Evolutionary conservation across 1,284 basidiomycete genomes (phyloP).

Genomic region (Polyporus tsugae): DNA sequence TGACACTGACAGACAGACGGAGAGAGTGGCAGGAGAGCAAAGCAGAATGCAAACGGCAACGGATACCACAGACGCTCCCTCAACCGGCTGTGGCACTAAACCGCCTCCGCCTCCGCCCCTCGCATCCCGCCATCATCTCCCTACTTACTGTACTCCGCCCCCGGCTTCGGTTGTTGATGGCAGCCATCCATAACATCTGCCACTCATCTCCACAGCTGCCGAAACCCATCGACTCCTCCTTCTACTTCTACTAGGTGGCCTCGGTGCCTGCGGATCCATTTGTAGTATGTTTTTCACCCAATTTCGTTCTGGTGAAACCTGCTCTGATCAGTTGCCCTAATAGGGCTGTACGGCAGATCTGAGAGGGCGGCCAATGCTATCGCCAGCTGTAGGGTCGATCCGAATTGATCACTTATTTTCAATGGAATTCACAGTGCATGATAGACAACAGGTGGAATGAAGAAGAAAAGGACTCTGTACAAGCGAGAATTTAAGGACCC

Average conservation of each 20-base stretch:
- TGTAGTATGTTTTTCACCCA: neutral
- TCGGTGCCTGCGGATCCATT: neutral
- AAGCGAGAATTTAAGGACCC: neutral
- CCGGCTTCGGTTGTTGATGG: neutral
- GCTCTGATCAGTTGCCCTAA: neutral
- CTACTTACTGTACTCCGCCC: neutral
- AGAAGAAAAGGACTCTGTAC: neutral
- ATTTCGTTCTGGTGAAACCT: neutral
- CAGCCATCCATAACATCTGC: neutral
- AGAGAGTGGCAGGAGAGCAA: slow-evolving; percentile 3
- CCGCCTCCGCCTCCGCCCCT: neutral
- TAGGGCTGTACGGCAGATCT: neutral
- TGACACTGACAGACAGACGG: neutral
- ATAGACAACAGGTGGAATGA: neutral
- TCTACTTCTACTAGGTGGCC: neutral
- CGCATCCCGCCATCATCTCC: neutral
- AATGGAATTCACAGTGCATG: neutral
- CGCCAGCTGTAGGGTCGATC: neutral
- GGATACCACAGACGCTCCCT: neutral
- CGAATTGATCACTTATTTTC: neutral
- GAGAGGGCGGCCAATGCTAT: too few species aligned
- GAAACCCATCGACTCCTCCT: neutral
- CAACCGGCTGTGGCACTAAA: neutral
- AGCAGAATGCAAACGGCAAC: slow-evolving; percentile 3
- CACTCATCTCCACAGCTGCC: neutral